These are phyloP conservation scores for Aspergillus sclerotiicarbonarius DNA, from an alignment of 495 filamentous ascomycete genomes.

Conservation along the genomic window DNA sequence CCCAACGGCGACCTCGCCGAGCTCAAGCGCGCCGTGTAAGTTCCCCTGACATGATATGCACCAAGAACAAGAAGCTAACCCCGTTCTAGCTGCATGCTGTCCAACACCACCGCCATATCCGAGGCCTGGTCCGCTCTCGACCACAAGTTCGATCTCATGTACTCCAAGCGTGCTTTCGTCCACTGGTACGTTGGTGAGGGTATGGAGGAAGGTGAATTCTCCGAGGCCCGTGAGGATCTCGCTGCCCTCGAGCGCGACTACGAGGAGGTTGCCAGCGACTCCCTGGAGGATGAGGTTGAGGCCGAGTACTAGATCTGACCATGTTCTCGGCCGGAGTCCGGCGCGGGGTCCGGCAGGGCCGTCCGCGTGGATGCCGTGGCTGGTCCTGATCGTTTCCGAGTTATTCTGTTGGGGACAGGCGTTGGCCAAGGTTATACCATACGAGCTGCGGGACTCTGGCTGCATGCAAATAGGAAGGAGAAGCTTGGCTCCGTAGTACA, in stretches of 20 bases:
- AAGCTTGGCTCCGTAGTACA: constrained; percentile 41
- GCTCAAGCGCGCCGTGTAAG: constrained; percentile 95
- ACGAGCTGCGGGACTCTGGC: constrained; percentile 29
- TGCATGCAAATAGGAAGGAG: constrained; percentile 45
- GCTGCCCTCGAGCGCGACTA: constrained; percentile 98
- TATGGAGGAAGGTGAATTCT: constrained; percentile 99
- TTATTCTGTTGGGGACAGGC: constrained; percentile 27
- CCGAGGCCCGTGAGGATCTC: constrained; percentile 96
- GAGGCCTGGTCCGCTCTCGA: constrained; percentile 98
- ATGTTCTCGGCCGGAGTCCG: constrained; percentile 21
- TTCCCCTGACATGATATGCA: constrained; percentile 20
- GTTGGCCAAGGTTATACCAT: constrained; percentile 24
- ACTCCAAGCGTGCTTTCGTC: constrained; percentile 99
- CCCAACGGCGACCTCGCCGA: constrained; percentile 96
- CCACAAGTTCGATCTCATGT: constrained; percentile 99
- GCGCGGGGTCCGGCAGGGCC: constrained; percentile 6
- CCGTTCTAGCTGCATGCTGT: constrained; percentile 83
- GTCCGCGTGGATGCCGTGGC: constrained; percentile 10
- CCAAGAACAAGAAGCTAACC: constrained; percentile 19
- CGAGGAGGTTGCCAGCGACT: constrained; percentile 98
- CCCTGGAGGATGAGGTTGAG: constrained; percentile 80
- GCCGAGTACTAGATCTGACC: constrained; percentile 81
- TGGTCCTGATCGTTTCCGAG: constrained; percentile 20
- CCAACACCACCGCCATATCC: constrained; percentile 98
- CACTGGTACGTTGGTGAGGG: constrained; percentile 99